Base-by-base conservation (phyloP, 805 yeast species). In the Brettanomyces naardenensis region DNA sequence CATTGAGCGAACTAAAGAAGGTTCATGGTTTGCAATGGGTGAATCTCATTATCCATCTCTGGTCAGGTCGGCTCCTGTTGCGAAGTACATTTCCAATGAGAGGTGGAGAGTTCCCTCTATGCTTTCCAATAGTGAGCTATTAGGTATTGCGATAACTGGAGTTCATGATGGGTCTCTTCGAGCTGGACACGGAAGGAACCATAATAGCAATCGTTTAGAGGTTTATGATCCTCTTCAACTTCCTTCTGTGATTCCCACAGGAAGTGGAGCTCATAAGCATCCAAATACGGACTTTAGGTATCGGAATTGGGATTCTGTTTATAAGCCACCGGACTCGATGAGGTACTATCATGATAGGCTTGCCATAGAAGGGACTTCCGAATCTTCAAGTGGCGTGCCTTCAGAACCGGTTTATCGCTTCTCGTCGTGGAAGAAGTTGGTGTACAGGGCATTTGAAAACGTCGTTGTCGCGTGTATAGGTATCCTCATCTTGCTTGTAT, bases 11-110 rank as follows among this genome's bases (percentile, higher is more conserved):
- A 75, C 88, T 0, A 65, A 64, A 22, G 64, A 66, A 33, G 79
- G 81, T 3, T 68, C 81, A 1, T 89, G 95, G 95, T 85, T 73
- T 64, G 96, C 95, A 4, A 68, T 90, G 73, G 82, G 94, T 18
- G 82, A 78, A 47, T 55, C 61, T 19, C 70, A 78, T 47, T 90
- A 80, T 54, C 96, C 96, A 0, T 78, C 94, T 0, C 59, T 90
- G 35, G 87, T 90, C 6, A 74, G 76, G 39, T 73, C 86, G 6
- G 92, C 96, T 0, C 90, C 95, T 0, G 50, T 71, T 2, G 80
- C 95, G 0, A 66, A 71, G 36, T 87, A 80, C 60, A 77, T 71
- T 29, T 45, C 58, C 17, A 48, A 64, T 44, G 68, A 64, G 30
- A 54, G 64, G 28, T 70, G 74, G 71, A 60, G 73, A 43, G 42